Evolutionary conservation across 768 basidiomycete species (phyloP), one percentile per base, ranked within the genome.

Genomic region (Gymnopilus dilepis): DNA sequence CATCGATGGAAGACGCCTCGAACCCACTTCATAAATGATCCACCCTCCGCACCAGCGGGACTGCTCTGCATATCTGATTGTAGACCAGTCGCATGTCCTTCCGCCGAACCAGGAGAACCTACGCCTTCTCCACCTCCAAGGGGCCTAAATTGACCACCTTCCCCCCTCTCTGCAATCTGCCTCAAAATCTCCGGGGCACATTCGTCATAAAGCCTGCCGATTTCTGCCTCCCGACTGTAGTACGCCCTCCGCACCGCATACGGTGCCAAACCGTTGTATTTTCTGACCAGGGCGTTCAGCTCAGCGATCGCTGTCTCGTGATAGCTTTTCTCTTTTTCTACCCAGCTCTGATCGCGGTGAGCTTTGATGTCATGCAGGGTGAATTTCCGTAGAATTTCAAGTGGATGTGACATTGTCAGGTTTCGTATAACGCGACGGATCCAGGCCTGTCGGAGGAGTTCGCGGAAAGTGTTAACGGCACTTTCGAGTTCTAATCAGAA

Each of bases 221-320:
- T 77, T 76, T 94, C 93, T 19, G 71, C 74, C 8, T 78, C 77
- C 22, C 84, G 81, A 22, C 78, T 74, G 61, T 90, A 81, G 61
- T 88, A 85, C 4, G 84, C 77, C 48, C 89, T 77, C 19, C 92
- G 82, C n/a, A 90, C 92, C 4, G 86, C 78, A 67, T 90, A 91
- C 1, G 92, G 93, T 12, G 93, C 94, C 43, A 90, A 71, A 6
- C 83, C 87, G 69, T 95, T 95, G 75, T 92, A 91, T 75, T 88
- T 87, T 51, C 92, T 81, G 26, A 94, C 87, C 5, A 90, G 79
- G 3, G 85, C 78, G 72, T 95, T 94, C 40, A 94, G 74, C 65
- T 94, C 88, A 30, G 79, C 80, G 37, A 95, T 68, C 12, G 89
- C 89, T 2, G 83, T 78, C 33, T 87, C 82, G 66, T 94, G 91